Evolutionary conservation across 1,139 yeast genomes (phyloP), one percentile per base, ranked within the genome.

Genomic region (Saccharomycopsis hybrid): DNA sequence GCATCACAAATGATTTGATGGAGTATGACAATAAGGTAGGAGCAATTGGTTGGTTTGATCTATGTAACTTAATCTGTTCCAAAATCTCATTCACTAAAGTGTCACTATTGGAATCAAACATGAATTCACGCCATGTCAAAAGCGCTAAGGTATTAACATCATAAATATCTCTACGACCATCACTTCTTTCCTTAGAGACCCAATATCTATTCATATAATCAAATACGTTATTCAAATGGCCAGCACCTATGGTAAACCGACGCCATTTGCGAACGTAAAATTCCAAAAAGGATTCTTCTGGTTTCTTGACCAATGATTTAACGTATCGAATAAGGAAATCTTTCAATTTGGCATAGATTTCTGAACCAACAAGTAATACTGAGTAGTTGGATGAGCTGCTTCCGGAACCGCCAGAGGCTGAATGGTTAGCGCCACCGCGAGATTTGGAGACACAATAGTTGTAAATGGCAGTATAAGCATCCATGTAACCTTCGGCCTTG

Each of bases 161-260:
- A 65, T 82, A 88, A 46, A 92, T 81, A 60, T 88, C 89, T 57
- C 90, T 77, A 60, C 88, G 80, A n/a, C 97, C 97, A 63, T 92
- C 97, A 42, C 90, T 86, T 61, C 97, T 77, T 66, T 92, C 97
- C 63, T 95, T 89, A 61, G 85, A 88, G 46, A 94, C 97, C 98
- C 98, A 94, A 67, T 92, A 92, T 57, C 97, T 78, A 66, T 94
- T 94, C 78, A 94, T 82, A 66, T 94, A 94, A 64, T 90, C 96
- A 63, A 92, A 88, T 31, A 94, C 94, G 65, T 94, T 95, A 66
- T 89, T 89, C 66, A 94, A 70, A 65, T 88, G 86, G 24, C 90
- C 85, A 1, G 97, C 95, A 39, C 98, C 98, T 52, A 87, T 80
- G 37, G 95, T 82, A 64, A 78, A 94, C 55, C 97, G 76, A 55